These are phyloP conservation scores for Cydonia oblonga DNA, from an alignment of 331 rosid species.

Conservation along the genomic window DNA sequence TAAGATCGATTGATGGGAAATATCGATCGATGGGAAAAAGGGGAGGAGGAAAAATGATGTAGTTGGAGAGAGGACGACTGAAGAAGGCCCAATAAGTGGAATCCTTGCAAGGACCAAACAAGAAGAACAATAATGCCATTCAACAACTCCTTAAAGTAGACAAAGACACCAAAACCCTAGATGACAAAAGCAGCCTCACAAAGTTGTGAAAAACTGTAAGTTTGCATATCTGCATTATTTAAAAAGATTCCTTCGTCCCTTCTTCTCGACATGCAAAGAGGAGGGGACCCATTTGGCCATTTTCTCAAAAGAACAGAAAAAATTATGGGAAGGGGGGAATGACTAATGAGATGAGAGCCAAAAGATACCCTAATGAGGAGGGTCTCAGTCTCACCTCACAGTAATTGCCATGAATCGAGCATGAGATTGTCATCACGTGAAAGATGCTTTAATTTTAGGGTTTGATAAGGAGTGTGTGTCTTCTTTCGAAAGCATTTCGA, in stretches of 20 bases:
- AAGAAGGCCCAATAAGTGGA: constrained; percentile 29
- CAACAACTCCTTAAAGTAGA: constrained; percentile 37
- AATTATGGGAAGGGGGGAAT: background rate
- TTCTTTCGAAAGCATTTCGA: constrained; percentile 16
- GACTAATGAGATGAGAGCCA: background rate
- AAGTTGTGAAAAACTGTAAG: constrained; percentile 13
- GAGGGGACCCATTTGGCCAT: background rate
- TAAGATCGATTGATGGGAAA: background rate
- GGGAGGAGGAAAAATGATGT: constrained; percentile 10
- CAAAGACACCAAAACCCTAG: constrained; percentile 38
- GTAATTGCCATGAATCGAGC: constrained; percentile 31
- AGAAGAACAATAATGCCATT: constrained; percentile 32
- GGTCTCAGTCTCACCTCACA: constrained; percentile 6
- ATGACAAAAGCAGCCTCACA: constrained; percentile 38
- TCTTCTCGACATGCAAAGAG: background rate
- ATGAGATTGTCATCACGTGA: constrained; percentile 63
- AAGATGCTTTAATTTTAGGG: constrained; percentile 39
- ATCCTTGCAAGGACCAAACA: constrained; percentile 32
- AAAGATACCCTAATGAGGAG: constrained; percentile 41
- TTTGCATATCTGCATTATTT: background rate
- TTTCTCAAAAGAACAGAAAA: background rate
- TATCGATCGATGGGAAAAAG: background rate
- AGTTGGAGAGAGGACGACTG: constrained; percentile 10
- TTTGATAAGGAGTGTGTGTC: constrained; percentile 28
- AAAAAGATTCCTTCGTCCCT: background rate